Evolutionary conservation across 2,329 filamentous ascomycete species (phyloP).

Genomic region (Curvularia eragrostidis): DNA sequence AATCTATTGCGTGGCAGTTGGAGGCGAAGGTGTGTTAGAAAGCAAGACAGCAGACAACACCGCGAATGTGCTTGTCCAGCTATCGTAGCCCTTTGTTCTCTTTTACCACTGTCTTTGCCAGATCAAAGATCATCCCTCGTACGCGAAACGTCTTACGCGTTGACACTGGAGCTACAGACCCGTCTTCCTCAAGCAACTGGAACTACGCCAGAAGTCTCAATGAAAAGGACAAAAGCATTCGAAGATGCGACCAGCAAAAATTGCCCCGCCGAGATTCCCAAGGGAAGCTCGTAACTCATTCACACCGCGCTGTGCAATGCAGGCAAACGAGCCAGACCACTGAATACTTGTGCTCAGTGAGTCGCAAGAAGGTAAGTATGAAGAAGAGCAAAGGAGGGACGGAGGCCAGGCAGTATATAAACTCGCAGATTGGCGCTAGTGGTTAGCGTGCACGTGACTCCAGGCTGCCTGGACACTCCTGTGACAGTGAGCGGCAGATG

Average conservation of each 20-base stretch:
- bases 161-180: background rate
- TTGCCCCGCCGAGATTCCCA: slow-evolving; percentile 33
- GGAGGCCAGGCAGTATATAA: background rate
- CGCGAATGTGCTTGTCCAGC: background rate
- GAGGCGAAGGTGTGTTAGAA: background rate
- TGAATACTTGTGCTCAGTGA: slow-evolving; percentile 34
- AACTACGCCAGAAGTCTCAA: slow-evolving; percentile 39
- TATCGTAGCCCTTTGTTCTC: background rate
- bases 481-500: background rate
- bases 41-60: background rate
- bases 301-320: slow-evolving; percentile 46
- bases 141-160: background rate
- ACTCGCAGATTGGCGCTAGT: background rate
- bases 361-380: slow-evolving; percentile 39
- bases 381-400: background rate
- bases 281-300: slow-evolving; percentile 39
- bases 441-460: background rate
- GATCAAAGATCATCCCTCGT: background rate
- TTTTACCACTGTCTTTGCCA: background rate
- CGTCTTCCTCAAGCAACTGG: slow-evolving; percentile 49
- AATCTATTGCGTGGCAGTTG: background rate
- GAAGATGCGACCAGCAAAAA: slow-evolving; percentile 5
- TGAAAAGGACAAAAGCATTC: slow-evolving; percentile 42
- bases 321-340: slow-evolving; percentile 35
- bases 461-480: background rate